Percentiles rank a stretch among this genome's conserved stretches.
These are phyloP conservation scores for Aspergillus terreus DNA, from an alignment of 2,329 filamentous ascomycete genomes.

Conservation along the genomic window DNA sequence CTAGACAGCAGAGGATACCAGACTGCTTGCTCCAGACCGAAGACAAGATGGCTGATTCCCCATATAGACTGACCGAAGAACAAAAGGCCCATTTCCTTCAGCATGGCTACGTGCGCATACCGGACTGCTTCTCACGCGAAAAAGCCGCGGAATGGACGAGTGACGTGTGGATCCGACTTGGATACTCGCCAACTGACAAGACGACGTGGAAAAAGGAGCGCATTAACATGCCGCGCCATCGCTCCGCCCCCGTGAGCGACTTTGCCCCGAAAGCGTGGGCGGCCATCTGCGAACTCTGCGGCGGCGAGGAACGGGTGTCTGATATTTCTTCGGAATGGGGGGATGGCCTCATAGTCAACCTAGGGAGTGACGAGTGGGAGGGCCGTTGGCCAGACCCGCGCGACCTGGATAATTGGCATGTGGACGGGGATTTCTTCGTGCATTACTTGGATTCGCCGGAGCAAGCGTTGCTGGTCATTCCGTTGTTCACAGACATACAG, in stretches of 20 bases:
- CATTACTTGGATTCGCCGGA: slow-evolving; percentile 69
- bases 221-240: slow-evolving; percentile 63
- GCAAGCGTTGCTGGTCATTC: slow-evolving; percentile 65
- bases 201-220: slow-evolving; percentile 61
- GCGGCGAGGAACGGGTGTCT: slow-evolving; percentile 56
- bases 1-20: no score
- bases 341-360: slow-evolving; percentile 67
- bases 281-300: slow-evolving; percentile 63
- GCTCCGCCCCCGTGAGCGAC: slow-evolving; percentile 48
- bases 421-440: slow-evolving; percentile 69
- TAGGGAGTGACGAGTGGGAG: slow-evolving; percentile 55
- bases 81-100: slow-evolving; percentile 53
- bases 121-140: slow-evolving; percentile 49
- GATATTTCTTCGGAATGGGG: slow-evolving; percentile 55
- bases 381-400: slow-evolving; percentile 52
- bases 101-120: slow-evolving; percentile 54
- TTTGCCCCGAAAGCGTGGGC: slow-evolving; percentile 65
- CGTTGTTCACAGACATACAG: slow-evolving; percentile 62
- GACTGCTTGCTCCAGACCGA: no score
- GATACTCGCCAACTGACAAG: slow-evolving; percentile 61
- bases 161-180: slow-evolving; percentile 61
- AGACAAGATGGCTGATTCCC: no score
- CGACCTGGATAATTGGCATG: slow-evolving; percentile 60
- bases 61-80: slow-evolving; percentile 35
- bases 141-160: slow-evolving; percentile 47